Evolutionary conservation across 2,329 filamentous ascomycete species (phyloP), one percentile per base, ranked within the genome.

Genomic region (Aspergillus fijiensis): DNA sequence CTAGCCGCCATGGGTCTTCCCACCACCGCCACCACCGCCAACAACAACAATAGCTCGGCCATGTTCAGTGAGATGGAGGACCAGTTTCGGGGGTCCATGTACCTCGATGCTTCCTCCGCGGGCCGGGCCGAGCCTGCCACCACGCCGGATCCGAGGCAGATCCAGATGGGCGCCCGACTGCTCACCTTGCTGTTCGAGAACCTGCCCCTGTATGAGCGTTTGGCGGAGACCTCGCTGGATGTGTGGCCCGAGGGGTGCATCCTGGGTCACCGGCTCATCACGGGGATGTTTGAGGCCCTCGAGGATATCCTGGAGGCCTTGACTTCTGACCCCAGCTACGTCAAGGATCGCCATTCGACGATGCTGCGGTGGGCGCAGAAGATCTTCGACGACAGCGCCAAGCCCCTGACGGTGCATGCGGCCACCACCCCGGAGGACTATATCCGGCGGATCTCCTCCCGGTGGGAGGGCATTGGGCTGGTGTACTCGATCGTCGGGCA

Each of bases 391-490:
- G 66, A 63, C 10, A 58, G 62, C 23, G 57, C 60, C 2, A 59
- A 61, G 25, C 49, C 58, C 1, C 58, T 70, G 9, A 35, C 60
- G 4, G 49, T 68, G 5, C 49, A 63, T n/a, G 31, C 60, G 4
- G 49, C 65, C 9, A 71, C 63, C 55, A 62, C 66, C 3, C 64
- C 65, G 50, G 57, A 63, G 14, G 64, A 67, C 11, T 71, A 67
- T 39, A 60, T 65, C 21, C 54, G 59, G 1, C 47, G 49, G 1
- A 49, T 65, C 10, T 58, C 63, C 3, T 61, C 61, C 6, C 61
- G 65, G 47, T 71, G 69, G 69, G 69, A 71, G 59, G 55, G 63
- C 4, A 63, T 70, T 35, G 67, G 65, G 0, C 29, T 70, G 12
- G 31, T 70, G 14, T 68, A 70, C 27, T 62, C 63, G 9, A 25